These are phyloP conservation scores for Lachancea kluyveri DNA, from an alignment of 805 yeast genomes.

Conservation along the genomic window DNA sequence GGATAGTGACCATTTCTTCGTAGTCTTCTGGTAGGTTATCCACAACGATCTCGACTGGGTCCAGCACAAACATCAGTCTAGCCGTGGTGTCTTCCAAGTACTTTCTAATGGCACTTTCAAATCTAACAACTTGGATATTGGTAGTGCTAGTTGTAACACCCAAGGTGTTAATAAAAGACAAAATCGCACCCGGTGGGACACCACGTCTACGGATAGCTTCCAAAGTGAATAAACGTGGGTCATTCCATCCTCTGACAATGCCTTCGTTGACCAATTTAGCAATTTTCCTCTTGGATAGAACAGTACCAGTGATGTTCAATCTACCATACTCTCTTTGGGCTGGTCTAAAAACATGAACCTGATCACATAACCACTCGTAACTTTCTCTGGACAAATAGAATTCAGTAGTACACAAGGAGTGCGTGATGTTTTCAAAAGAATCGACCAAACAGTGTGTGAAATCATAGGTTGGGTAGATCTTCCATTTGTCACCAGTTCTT, in stretches of 20 bases:
- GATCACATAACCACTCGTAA: constrained; percentile 98
- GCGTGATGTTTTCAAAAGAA: constrained; percentile 93
- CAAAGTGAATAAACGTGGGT: constrained; percentile 91
- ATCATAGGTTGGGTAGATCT: constrained; percentile 96
- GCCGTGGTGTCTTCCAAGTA: constrained; percentile 90
- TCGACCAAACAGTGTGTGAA: constrained; percentile 99
- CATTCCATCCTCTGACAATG: constrained; percentile 95
- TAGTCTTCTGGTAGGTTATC: constrained; percentile 76
- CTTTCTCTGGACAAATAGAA: constrained; percentile 87
- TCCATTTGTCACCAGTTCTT: constrained; percentile 96
- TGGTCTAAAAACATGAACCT: constrained; percentile 90
- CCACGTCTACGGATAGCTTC: constrained; percentile 96
- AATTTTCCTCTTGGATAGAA: constrained; percentile 91
- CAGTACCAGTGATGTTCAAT: constrained; percentile 88
- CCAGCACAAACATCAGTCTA: constrained; percentile 85
- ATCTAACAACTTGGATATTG: constrained; percentile 82
- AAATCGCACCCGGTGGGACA: constrained; percentile 96
- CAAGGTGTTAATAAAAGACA: constrained; percentile 85
- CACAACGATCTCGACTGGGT: constrained; percentile 77
- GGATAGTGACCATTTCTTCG: constrained; percentile 65
- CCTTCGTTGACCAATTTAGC: constrained; percentile 81
- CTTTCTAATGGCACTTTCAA: constrained; percentile 82
- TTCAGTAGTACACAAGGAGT: constrained; percentile 94
- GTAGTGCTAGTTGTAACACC: constrained; percentile 96
- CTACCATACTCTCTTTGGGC: constrained; percentile 99